These are phyloP conservation scores for Lichtheimia corymbifera DNA, from an alignment of 371 early-diverging fungal species.

Conservation along the genomic window DNA sequence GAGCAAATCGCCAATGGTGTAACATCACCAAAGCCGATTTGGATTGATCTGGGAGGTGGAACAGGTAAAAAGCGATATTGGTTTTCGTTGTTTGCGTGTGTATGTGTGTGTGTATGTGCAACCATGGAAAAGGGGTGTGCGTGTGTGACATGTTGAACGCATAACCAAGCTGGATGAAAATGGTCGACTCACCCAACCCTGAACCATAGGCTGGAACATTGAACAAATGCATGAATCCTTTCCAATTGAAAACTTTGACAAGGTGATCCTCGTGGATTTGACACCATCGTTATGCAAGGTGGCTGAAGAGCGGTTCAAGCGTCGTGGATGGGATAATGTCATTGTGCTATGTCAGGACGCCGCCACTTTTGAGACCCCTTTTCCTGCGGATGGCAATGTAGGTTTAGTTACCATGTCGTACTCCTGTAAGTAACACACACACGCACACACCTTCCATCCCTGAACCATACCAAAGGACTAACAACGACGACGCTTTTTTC, in stretches of 20 bases:
- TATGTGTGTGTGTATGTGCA: too few species aligned
- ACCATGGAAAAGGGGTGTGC: too few species aligned
- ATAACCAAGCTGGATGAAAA: too few species aligned
- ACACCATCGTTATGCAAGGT: slow-evolving; percentile 82
- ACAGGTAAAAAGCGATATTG: slow-evolving; percentile 57
- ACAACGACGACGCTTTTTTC: too few species aligned
- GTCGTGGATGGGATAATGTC: slow-evolving; percentile 80
- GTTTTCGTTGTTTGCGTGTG: background rate
- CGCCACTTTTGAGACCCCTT: slow-evolving; percentile 63
- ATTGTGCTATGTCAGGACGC: slow-evolving; percentile 83
- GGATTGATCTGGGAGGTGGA: slow-evolving; percentile 88
- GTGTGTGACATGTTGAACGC: too few species aligned
- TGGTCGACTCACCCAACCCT: too few species aligned
- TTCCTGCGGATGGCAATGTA: slow-evolving; percentile 61
- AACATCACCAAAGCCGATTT: slow-evolving; percentile 48
- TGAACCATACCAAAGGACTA: background rate
- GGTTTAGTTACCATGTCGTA: slow-evolving; percentile 84
- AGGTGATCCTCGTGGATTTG: slow-evolving; percentile 82
- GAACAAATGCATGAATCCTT: slow-evolving; percentile 78
- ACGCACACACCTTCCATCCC: background rate
- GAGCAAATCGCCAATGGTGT: slow-evolving; percentile 41
- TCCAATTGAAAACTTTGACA: slow-evolving; percentile 75
- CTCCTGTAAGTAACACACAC: slow-evolving; percentile 53
- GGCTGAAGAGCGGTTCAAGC: slow-evolving; percentile 73
- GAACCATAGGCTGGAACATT: slow-evolving; percentile 71